phyloP scores from a whole-genome alignment of 768 basidiomycete genomes.

The Xerocomellus intermedius region DNA sequence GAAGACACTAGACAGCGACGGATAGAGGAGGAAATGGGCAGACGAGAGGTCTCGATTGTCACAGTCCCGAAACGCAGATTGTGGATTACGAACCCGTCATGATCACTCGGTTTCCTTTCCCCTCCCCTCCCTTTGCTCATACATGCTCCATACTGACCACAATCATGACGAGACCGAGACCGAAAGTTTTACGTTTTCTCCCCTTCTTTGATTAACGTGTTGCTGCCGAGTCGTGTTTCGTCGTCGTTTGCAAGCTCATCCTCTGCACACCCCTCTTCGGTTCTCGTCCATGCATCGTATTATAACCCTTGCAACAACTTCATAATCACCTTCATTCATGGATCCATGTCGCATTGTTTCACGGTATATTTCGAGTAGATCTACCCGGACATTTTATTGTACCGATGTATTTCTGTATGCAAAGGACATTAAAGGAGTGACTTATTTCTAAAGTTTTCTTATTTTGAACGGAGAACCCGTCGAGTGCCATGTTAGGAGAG shows the following conservation, averaged over 20 bases:
- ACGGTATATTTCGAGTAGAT: conserved; percentile 38
- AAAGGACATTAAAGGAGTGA: conserved; percentile 37
- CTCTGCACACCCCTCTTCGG: neutral
- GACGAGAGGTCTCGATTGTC: conserved; percentile 82
- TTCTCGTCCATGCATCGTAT: conserved; percentile 21
- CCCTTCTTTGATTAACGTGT: conserved; percentile 13
- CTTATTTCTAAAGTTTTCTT: conserved; percentile 29
- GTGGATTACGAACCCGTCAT: conserved; percentile 69
- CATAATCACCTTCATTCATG: conserved; percentile 28
- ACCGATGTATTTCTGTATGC: conserved; percentile 37
- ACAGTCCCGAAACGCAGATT: conserved; percentile 71
- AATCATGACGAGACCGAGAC: conserved; percentile 11
- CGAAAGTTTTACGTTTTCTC: conserved; percentile 3
- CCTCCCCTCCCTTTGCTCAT: conserved; percentile 7
- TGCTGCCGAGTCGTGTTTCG: conserved; percentile 12
- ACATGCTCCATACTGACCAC: conserved; percentile 24
- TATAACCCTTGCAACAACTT: conserved; percentile 26
- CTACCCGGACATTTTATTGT: conserved; percentile 32
- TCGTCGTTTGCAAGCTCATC: conserved; percentile 15
- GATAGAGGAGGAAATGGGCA: conserved; percentile 80
- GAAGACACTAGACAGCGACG: conserved; percentile 69
- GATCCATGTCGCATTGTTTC: conserved; percentile 34
- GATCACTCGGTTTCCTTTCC: conserved; percentile 9
- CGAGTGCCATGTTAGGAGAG: neutral
- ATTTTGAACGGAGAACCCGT: neutral